Conservation (phyloP, 2,329 filamentous ascomycete species). For the Dothiorella sarmentorum region DNA sequence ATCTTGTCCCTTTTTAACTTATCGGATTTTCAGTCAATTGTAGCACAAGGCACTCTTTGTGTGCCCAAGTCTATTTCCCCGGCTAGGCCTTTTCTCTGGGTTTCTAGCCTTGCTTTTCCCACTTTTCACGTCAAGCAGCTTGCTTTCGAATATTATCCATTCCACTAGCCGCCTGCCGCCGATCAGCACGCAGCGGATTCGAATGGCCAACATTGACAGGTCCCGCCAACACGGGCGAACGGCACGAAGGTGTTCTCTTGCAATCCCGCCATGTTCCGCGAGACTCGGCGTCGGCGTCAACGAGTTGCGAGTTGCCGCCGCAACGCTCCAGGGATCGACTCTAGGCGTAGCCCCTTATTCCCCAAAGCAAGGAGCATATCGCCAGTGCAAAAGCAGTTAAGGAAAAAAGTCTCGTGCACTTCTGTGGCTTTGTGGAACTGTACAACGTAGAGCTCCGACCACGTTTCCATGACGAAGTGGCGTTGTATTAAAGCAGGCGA, state of each 20-base stretch:
- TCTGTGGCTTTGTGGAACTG: conserved; percentile 14
- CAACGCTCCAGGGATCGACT: conserved; percentile 2
- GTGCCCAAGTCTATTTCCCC: background rate
- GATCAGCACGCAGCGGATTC: background rate
- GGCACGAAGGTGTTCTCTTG: background rate
- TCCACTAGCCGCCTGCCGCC: background rate
- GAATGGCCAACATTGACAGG: background rate
- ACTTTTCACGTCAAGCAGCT: background rate
- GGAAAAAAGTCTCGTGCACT: background rate
- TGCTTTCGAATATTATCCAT: background rate
- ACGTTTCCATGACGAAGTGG: conserved; percentile 16
- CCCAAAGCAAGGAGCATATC: conserved; percentile 4
- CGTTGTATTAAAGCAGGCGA: background rate
- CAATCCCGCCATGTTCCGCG: background rate
- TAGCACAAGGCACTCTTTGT: background rate
- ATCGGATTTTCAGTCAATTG: background rate
- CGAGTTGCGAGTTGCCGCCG: conserved; percentile 1
- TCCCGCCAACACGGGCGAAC: conserved; percentile 4
- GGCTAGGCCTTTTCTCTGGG: background rate
- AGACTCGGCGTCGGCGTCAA: background rate
- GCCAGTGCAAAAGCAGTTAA: background rate
- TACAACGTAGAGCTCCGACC: conserved; percentile 2
- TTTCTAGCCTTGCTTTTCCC: background rate
- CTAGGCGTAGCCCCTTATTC: background rate
- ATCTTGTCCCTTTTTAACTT: background rate